Base-by-base conservation (phyloP, 208 protist species). In the Leishmania lainsoni region DNA sequence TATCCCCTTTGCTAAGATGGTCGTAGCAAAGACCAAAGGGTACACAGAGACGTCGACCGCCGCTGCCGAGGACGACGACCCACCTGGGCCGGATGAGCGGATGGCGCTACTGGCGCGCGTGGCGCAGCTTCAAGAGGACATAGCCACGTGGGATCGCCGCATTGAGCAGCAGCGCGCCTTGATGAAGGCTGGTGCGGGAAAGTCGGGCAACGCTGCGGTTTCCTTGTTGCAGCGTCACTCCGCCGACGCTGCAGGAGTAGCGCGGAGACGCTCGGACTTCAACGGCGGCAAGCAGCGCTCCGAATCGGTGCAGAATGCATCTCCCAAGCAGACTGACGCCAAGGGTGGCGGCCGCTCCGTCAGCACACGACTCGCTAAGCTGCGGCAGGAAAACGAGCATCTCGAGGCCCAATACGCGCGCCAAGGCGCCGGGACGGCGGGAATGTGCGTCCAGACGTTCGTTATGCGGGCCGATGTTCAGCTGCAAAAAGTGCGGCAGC, bases 381-480 rank as follows among this genome's bases (percentile, higher is more conserved):
- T 91, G n/a, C 82, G 84, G 9, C 63, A 74, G 42, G 83, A 87
- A 45, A 91, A 92, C 68, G 66, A 66, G 17, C 76, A 83, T 54
- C 68, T 90, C 0, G 82, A 86, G 66, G 70, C 54, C 56, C 83
- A 83, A 16, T 87, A 80, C 72, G 86, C 73, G 22, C 79, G 75
- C 39, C 90, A 83, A 29, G 84, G 75, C 54, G 87, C 76, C 76
- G 87, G 84, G 8, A 56, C 0, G 20, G 72, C 20, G 9, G 78
- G 52, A n/a, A 80, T 65, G 35, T 86, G 70, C 74, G 85, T 86
- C 48, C 77, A 73, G 48, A 85, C 83, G 22, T 81, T 94, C 4
- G 76, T 95, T 22, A 61, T 75, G 17, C 89, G 89, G 22, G 87
- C 87, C 20, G 83, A 91, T 32, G 83, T 83, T 54, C 88, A 94